Percentiles rank a stretch among this genome's conserved stretches.
Evolutionary conservation across 495 filamentous ascomycete species (phyloP).

Genomic region (Penicillium fimorum): DNA sequence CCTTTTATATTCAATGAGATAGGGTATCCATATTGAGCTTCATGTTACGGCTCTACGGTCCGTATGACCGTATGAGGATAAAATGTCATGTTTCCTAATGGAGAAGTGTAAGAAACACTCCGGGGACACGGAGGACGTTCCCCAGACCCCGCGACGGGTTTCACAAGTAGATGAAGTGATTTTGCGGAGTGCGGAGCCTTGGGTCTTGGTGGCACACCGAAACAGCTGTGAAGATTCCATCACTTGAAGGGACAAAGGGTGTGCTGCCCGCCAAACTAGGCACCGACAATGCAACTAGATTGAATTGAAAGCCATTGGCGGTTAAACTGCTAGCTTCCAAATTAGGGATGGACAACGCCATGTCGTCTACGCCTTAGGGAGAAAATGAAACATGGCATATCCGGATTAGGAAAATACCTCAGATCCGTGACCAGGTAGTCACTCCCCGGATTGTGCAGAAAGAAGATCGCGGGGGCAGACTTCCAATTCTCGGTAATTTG

Average conservation of each 20-base stretch:
- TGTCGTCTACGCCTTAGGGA: not conserved
- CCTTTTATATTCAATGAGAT: conserved; percentile 10
- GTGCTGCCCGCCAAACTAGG: not conserved
- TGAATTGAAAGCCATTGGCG: conserved; percentile 8
- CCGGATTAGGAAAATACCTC: conserved; percentile 5
- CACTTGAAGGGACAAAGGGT: not conserved
- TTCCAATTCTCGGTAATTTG: conserved; percentile 13
- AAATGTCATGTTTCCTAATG: conserved; percentile 14
- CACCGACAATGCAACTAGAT: not conserved
- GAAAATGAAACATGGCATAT: not conserved
- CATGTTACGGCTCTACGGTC: conserved; percentile 18
- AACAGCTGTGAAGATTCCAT: not conserved
- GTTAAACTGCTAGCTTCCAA: conserved; percentile 8
- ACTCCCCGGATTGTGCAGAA: conserved; percentile 15
- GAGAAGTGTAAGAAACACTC: conserved; percentile 16
- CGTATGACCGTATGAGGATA: conserved; percentile 12
- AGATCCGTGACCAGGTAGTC: conserved; percentile 21
- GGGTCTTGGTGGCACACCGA: conserved; percentile 3
- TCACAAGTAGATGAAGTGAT: conserved; percentile 4
- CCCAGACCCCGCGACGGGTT: conserved; percentile 3
- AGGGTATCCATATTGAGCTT: not conserved
- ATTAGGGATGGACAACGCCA: not conserved
- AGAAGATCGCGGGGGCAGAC: not conserved
- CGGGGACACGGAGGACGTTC: conserved; percentile 29
- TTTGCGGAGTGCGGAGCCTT: conserved; percentile 3